Conservation (phyloP, 495 filamentous ascomycete species). For the Aspergillus sclerotiicarbonarius region DNA sequence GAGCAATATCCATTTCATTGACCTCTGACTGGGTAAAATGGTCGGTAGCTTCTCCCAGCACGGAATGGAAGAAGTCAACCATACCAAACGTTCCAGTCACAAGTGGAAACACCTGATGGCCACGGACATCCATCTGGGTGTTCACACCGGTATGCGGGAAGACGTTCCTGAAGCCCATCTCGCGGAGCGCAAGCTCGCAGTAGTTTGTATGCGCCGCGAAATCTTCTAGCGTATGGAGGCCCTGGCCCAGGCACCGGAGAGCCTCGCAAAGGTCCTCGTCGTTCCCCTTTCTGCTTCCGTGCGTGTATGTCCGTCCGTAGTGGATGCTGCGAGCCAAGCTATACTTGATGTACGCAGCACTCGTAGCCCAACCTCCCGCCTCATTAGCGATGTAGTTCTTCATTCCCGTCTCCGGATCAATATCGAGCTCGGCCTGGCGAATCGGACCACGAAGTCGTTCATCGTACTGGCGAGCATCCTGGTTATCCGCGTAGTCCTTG, state of each 20-base stretch:
- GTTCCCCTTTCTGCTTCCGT: slow-evolving; percentile 64
- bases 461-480: slow-evolving; percentile 83
- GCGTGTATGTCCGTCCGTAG: slow-evolving; percentile 81
- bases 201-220: slow-evolving; percentile 97
- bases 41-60: slow-evolving; percentile 93
- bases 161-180: slow-evolving; percentile 77
- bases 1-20: slow-evolving; percentile 77
- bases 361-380: slow-evolving; percentile 78
- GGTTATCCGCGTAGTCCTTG: slow-evolving; percentile 84
- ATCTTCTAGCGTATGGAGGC: slow-evolving; percentile 90
- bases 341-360: slow-evolving; percentile 82
- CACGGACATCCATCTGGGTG: slow-evolving; percentile 70
- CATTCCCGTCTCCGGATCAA: slow-evolving; percentile 87
- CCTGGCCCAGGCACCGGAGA: slow-evolving; percentile 82
- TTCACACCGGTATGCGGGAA: slow-evolving; percentile 81
- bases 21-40: slow-evolving; percentile 95
- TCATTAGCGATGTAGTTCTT: slow-evolving; percentile 99
- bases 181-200: slow-evolving; percentile 79
- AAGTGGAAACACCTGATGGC: slow-evolving; percentile 76
- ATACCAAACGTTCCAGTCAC: slow-evolving; percentile 90
- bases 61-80: slow-evolving; percentile 94
- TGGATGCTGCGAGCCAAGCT: slow-evolving; percentile 84
- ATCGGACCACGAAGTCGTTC: slow-evolving; percentile 78
- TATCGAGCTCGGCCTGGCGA: slow-evolving; percentile 68
- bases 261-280: slow-evolving; percentile 91